Evolutionary conservation across 2,329 filamentous ascomycete species (phyloP), one percentile per base, ranked within the genome.

Genomic region (Sphaerulina vaccinii): DNA sequence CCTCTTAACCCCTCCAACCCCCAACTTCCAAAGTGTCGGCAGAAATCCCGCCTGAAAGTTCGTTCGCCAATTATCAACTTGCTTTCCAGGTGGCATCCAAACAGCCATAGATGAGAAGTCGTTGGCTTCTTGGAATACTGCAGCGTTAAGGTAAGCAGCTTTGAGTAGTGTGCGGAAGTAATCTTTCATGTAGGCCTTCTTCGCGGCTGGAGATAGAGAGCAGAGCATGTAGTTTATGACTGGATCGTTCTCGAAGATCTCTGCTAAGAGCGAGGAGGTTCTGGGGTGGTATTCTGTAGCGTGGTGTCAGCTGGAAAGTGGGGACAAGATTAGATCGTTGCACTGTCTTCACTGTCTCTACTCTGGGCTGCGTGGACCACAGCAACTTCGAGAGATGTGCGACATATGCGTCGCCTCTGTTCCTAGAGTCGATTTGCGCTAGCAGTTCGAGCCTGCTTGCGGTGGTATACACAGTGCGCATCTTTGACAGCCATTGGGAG

Each of bases 41-140:
- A 63, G 18, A 10, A 65, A 43, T 0, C 62, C 62, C 1, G 62
- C 55, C 8, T 56, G 59, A 2, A 63, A 1, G 1, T 63, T 23
- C 0, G 58, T 63, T 38, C 49, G 43, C 5, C 49, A 51, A 18
- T 61, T 64, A 38, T 64, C 62, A 16, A 64, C 51, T 5, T 51
- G 44, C n/a, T 59, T 59, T 7, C 59, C 57, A 2, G 64, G 64
- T 2, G 56, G 61, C 39, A 66, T 41, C 55, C 58, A 52, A 22
- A 66, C 51, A 0, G 58, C 49, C 13, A 56, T 42, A 23, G 52
- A 62, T 3, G 52, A 54, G 52, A 53, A 63, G 45, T 59, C 49
- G 10, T 55, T 50, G 9, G 52, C 49, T 52, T 62, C 58, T 29
- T 59, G 45, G 50, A 66, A 62, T 3, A 54, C 19, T 3, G 36